Evolutionary conservation across 805 yeast species (phyloP), one percentile per base, ranked within the genome.

Genomic region (Ogataea naganishii): DNA sequence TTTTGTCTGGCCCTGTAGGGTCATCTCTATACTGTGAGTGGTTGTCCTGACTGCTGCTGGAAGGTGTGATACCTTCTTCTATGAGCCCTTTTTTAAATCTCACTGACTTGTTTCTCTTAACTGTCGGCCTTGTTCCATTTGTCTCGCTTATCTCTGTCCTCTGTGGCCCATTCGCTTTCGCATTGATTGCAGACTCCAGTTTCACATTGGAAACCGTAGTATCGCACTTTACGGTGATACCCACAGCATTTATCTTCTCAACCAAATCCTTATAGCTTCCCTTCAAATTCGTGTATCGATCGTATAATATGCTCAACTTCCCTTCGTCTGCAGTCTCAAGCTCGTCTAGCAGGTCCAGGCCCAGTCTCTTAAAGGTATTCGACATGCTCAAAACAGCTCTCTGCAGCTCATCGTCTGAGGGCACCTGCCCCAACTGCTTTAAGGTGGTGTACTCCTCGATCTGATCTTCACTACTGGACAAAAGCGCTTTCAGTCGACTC

Each of bases 41-140:
- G n/a, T n/a, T n/a, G n/a, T n/a, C n/a, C n/a, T n/a, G n/a, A n/a
- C n/a, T n/a, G n/a, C n/a, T n/a, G n/a, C n/a, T n/a, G 20, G 27
- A 3, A n/a, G 26, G 26, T 20, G 29, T 18, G 18, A 29, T 20
- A 7, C 39, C 32, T 3, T 44, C 32, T 10, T 46, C 51, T 10
- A 46, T 41, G 14, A 44, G 23, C 12, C 36, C 37, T 15, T 41
- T 41, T 23, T 43, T 46, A 27, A 46, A 46, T 23, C 51, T 38
- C 9, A 46, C 51, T 11, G 49, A 44, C 23, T 44, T 46, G 12
- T 34, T 14, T 18, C 40, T 44, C 29, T 43, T 44, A 7, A 37
- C 14, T 14, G 30, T 36, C 5, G n/a, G n/a, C n/a, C n/a, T n/a
- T n/a, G n/a, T n/a, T n/a, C n/a, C n/a, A n/a, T n/a, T n/a, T n/a